Conservation (phyloP, 495 filamentous ascomycete species). For the Peziza echinospora region DNA sequence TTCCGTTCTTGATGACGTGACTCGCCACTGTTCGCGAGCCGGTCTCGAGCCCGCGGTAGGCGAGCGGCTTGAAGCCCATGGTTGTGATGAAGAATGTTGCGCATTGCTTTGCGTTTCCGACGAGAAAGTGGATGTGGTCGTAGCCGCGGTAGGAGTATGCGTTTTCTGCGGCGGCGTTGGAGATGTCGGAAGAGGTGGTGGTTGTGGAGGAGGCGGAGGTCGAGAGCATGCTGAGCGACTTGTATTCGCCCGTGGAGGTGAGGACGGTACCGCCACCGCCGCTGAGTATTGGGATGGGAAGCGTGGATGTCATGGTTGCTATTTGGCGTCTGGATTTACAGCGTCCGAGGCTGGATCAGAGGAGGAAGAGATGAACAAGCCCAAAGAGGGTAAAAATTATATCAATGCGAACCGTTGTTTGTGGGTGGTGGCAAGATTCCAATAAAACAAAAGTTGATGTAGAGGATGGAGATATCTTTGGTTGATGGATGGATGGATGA, state of each 20-base stretch:
- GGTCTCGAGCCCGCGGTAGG: slow-evolving; percentile 73
- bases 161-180: no score
- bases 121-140: slow-evolving; percentile 23
- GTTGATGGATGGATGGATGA: no score
- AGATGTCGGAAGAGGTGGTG: neutral
- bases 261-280: neutral
- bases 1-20: slow-evolving; percentile 58
- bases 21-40: slow-evolving; percentile 52
- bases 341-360: no score
- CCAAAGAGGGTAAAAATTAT: no score
- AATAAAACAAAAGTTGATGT: no score
- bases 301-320: neutral
- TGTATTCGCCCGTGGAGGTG: neutral
- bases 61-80: slow-evolving; percentile 60
- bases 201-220: neutral
- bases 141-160: neutral
- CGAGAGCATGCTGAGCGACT: neutral
- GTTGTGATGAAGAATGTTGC: slow-evolving; percentile 66
- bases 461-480: no score
- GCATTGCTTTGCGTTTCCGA: slow-evolving; percentile 87
- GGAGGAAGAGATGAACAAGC: no score
- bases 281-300: neutral
- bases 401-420: no score
- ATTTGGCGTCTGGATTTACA: no score
- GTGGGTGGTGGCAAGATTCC: no score